A percentile compares a stretch with the other conserved stretches of the same genome.
Evolutionary conservation across 1,139 yeast genomes (phyloP).

Genomic region (Taiozyma sp.): DNA sequence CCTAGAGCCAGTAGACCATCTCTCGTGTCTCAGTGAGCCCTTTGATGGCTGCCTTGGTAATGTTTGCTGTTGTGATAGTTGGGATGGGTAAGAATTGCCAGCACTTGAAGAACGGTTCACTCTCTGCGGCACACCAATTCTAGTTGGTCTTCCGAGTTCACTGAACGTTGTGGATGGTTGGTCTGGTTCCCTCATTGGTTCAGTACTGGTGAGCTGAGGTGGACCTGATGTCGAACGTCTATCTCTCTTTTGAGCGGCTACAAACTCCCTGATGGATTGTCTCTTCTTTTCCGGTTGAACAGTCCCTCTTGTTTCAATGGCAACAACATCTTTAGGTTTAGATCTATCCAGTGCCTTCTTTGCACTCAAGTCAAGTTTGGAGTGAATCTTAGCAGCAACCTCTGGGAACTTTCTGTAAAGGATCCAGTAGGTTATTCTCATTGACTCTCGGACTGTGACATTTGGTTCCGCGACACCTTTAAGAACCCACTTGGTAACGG

Average conservation of each 20-base stretch:
- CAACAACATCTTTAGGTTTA: slow-evolving; percentile 36
- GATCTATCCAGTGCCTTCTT: slow-evolving; percentile 54
- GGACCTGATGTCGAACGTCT: slow-evolving; percentile 21
- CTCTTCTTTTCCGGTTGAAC: slow-evolving; percentile 8
- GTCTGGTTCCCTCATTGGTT: neutral
- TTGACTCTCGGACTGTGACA: slow-evolving; percentile 72
- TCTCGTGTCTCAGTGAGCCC: slow-evolving; percentile 12
- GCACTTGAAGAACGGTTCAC: slow-evolving; percentile 17
- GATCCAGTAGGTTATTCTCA: slow-evolving; percentile 74
- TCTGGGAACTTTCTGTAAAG: slow-evolving; percentile 46
- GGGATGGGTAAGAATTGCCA: slow-evolving; percentile 4
- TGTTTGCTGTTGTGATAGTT: slow-evolving; percentile 13
- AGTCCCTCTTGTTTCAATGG: slow-evolving; percentile 1
- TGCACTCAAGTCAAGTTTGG: slow-evolving; percentile 41
- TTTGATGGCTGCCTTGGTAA: slow-evolving; percentile 17
- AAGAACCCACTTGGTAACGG: slow-evolving; percentile 46
- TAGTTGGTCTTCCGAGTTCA: slow-evolving; percentile 19
- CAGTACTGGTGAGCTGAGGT: neutral
- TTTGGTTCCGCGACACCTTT: slow-evolving; percentile 77
- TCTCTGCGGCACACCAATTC: slow-evolving; percentile 24
- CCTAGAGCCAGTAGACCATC: slow-evolving; percentile 8
- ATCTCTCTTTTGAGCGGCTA: slow-evolving; percentile 16
- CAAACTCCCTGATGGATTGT: slow-evolving; percentile 22
- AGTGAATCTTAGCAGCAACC: slow-evolving; percentile 34
- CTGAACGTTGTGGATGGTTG: neutral